Evolutionary conservation across 306 rosid genomes (phyloP), one percentile per base, ranked within the genome.

Genomic region (Hippophae tibetana): DNA sequence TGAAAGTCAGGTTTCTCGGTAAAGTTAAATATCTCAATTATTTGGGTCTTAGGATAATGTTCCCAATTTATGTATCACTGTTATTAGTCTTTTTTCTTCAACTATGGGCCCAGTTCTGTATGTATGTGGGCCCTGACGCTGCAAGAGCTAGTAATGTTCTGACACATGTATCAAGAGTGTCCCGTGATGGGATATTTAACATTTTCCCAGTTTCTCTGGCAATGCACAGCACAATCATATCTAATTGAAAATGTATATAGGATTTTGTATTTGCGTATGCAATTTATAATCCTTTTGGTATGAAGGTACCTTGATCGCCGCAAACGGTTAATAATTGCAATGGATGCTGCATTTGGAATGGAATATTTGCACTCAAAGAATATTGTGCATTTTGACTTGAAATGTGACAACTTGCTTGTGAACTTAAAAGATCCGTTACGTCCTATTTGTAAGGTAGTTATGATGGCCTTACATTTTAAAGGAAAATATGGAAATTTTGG

Each of bases 281-380:
- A 46, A 56, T 57, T 66, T 74, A 66, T 53, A 66, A 44, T 66
- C 62, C 42, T 65, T 68, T 56, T 68, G 25, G 11, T 45, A 69
- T 66, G 69, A 72, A 89, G 97, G 86, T 67, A 77, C 75, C 95
- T 89, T 66, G 96, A 89, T 67, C 89, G 90, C 40, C 94, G 89
- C 66, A 89, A 85, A 81, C 78, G 86, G 76, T 72, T 89, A 38
- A 85, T 89, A 66, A 85, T 89, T 65, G 94, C 94, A 44, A 89
- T 83, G 96, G 96, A 89, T 77, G 90, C 96, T 60, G 96, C 96
- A 60, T 85, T 89, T 69, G 96, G 96, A 69, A 85, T 89, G 96
- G 96, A 89, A 72, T 89, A 89, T 74, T 83, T 89, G 60, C 96
- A 89, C 75, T 71, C 94, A 13, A 89, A 85, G 72, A 75, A 80